phyloP scores from a whole-genome alignment of 148 eudicot genomes.

The Arctostaphylos glauca region DNA sequence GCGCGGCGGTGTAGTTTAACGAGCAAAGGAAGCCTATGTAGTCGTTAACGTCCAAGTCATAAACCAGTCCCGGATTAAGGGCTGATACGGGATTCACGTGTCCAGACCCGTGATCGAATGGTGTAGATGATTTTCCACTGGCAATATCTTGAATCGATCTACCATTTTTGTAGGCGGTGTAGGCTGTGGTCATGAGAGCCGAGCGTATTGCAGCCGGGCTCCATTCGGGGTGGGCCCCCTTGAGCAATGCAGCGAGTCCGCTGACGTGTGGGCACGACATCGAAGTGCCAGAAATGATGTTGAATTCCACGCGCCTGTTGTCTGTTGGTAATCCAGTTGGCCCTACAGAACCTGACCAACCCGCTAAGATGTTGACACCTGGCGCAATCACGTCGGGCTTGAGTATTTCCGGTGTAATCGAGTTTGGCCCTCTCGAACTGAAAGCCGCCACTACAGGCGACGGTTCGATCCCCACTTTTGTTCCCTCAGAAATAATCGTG shows the following conservation, averaged over 20 bases:
- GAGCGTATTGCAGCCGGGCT: slow-evolving; percentile 54
- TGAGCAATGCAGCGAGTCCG: slow-evolving; percentile 49
- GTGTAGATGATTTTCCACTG: slow-evolving; percentile 48
- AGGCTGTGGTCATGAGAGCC: slow-evolving; percentile 57
- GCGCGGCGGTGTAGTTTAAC: slow-evolving; percentile 32
- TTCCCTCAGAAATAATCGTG: slow-evolving; percentile 41
- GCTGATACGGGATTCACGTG: slow-evolving; percentile 51
- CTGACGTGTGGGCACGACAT: slow-evolving; percentile 60
- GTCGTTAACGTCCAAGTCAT: slow-evolving; percentile 35
- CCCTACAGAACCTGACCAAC: slow-evolving; percentile 40
- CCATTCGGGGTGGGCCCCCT: slow-evolving; percentile 45
- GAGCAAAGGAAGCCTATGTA: slow-evolving; percentile 49
- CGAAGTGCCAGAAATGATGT: slow-evolving; percentile 52
- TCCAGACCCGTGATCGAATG: slow-evolving; percentile 50
- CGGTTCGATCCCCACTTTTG: slow-evolving; percentile 45
- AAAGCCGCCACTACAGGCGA: slow-evolving; percentile 53
- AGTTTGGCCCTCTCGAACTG: slow-evolving; percentile 51
- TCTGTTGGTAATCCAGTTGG: slow-evolving; percentile 40
- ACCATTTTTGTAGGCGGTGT: slow-evolving; percentile 34
- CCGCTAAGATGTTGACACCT: slow-evolving; percentile 52
- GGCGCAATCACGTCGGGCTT: slow-evolving; percentile 54
- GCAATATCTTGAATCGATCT: slow-evolving; percentile 30
- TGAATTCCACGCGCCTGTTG: slow-evolving; percentile 39
- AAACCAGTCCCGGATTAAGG: slow-evolving; percentile 49
- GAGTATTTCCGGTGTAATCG: slow-evolving; percentile 38